Base-by-base conservation (phyloP, 495 filamentous ascomycete genomes). In the Aspergillus cristatus region DNA sequence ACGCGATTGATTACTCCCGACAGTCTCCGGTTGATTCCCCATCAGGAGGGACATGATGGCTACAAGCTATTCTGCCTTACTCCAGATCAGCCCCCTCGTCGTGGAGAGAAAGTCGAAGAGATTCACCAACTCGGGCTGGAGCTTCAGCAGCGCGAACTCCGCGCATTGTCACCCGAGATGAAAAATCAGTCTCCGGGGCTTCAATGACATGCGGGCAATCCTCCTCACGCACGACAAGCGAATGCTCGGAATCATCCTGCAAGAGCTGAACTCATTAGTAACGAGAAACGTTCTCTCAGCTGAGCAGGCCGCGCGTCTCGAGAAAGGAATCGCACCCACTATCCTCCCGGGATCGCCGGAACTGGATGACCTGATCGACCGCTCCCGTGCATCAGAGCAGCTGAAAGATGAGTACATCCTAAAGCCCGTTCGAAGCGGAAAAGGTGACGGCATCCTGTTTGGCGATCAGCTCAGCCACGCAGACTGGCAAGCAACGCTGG, bases 201-300 rank as follows among this genome's bases (percentile, higher is more conserved):
- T 57, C 34, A 69, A 71, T 25, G 63, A 71, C 36, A 49, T 71
- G 28, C 55, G 65, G 6, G 63, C 58, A 7, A 49, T 71, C 6
- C 50, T 63, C 3, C 51, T 71, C 3, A 48, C 53, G 7, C 67
- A 70, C 38, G 67, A 70, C 36, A 71, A 71, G 45, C 51, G 67
- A 3, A 64, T 71, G 53, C 46, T 71, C 1, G 62, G 64, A 6
- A 48, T 71, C 14, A 35, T 71, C 1, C 46, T 20, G 12, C 52
- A 65, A 41, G 64, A 71, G 31, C 36, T 68, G 0, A 37, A 42
- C 4, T 30, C 37, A 2, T 43, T 69, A 1, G 51, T 65, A 0
- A 17, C 34, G 1, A 18, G 40, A 26, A 33, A 35, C 1, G 48
- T 57, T 10, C 28, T 70, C 12, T 53, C 54, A 6, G 7, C 36